phyloP scores from a whole-genome alignment of 805 yeast genomes.

The Yarrowia sp. region DNA sequence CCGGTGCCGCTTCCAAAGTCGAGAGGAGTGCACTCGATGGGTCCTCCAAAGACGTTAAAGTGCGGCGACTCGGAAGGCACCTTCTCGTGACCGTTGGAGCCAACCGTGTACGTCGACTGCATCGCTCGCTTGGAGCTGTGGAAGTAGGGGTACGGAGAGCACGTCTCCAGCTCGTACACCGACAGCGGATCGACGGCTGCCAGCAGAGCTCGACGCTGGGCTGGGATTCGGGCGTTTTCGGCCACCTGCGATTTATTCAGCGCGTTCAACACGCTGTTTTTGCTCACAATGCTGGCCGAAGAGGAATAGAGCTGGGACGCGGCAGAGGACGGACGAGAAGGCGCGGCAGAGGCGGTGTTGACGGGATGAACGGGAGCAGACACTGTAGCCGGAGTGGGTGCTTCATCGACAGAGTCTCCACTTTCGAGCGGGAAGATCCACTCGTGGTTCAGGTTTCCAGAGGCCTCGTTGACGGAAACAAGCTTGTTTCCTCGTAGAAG shows the following conservation, averaged over 20 bases:
- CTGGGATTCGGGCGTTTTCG: not conserved
- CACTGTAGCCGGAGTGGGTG: not conserved
- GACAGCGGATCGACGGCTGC: conserved; percentile 30
- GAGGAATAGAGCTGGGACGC: not conserved
- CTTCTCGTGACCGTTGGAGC: not conserved
- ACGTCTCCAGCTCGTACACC: conserved; percentile 33
- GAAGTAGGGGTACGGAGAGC: conserved; percentile 33
- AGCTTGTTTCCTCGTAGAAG: not conserved
- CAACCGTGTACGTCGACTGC: not conserved
- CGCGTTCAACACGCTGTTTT: not conserved
- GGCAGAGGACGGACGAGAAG: not conserved
- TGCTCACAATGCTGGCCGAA: not conserved
- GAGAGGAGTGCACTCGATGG: conserved; percentile 24
- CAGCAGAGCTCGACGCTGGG: not conserved
- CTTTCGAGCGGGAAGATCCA: not conserved
- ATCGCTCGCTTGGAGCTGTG: conserved; percentile 32
- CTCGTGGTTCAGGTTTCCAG: not conserved
- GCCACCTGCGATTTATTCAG: not conserved
- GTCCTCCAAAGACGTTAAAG: conserved; percentile 10
- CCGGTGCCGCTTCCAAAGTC: conserved; percentile 33
- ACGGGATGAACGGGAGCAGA: not conserved
- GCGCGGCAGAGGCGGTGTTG: not conserved
- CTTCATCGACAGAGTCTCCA: not conserved
- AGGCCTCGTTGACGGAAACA: not conserved
- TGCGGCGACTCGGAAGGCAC: conserved; percentile 1